These are phyloP conservation scores for Penicillium longicatenatum DNA, from an alignment of 495 filamentous ascomycete species.

Conservation along the genomic window DNA sequence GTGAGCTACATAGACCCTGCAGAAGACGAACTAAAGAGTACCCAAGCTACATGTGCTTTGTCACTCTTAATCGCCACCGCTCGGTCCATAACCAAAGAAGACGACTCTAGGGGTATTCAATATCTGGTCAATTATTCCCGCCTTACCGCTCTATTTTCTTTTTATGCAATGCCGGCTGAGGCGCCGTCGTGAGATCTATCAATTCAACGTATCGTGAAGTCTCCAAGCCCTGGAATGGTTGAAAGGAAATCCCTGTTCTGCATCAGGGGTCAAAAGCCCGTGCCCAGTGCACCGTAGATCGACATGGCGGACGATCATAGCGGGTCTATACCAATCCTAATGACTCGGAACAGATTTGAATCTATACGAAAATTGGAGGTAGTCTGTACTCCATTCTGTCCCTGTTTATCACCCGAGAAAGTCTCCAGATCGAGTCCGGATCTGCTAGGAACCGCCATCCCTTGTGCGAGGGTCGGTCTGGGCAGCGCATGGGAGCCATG, in stretches of 20 bases:
- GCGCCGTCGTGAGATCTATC: neutral
- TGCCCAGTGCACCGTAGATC: neutral
- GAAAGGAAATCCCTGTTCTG: neutral
- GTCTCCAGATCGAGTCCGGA: neutral
- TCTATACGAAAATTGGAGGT: neutral
- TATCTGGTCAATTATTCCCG: neutral
- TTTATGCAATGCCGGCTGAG: neutral
- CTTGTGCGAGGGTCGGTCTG: neutral
- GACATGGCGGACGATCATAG: neutral
- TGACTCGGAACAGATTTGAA: neutral
- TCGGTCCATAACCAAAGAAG: neutral
- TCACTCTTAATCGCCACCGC: neutral
- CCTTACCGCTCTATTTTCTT: neutral
- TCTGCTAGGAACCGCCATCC: neutral
- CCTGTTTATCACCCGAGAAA: neutral
- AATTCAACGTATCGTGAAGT: neutral
- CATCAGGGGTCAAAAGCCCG: conserved; percentile 2
- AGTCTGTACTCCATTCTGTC: neutral
- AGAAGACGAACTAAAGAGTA: too few species aligned
- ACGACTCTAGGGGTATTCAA: neutral
- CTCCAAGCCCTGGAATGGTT: too few species aligned
- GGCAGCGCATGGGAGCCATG: conserved; percentile 4
- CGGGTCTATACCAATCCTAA: neutral
- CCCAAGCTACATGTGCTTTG: neutral
- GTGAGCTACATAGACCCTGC: neutral